Percentiles rank a stretch among this genome's conserved stretches.
Evolutionary conservation across 73 alveolate genomes (phyloP).

Genomic region (Tetrahymena elliotti): DNA sequence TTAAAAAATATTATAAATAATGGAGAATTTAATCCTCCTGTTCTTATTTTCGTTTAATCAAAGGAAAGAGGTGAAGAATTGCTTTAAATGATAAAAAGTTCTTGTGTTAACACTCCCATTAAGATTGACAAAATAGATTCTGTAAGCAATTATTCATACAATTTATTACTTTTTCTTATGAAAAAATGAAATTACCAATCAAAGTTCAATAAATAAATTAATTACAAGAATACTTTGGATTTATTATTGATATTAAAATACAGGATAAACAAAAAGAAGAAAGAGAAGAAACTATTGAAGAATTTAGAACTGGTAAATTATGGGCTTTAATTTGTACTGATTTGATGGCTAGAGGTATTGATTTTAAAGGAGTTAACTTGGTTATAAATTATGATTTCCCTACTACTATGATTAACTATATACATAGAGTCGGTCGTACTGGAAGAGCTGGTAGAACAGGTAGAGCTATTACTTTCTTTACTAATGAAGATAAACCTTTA

Average conservation of each 20-base stretch:
- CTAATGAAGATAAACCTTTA: slow-evolving; percentile 76
- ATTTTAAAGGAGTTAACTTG: slow-evolving; percentile 61
- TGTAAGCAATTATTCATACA: not conserved
- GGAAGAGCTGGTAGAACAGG: slow-evolving; percentile 80
- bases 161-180: not conserved
- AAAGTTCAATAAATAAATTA: too few relatives aligned
- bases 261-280: slow-evolving; percentile 10
- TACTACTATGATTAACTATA: slow-evolving; percentile 72
- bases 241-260: not conserved
- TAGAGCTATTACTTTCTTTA: slow-evolving; percentile 77
- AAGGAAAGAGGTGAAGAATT: slow-evolving; percentile 61
- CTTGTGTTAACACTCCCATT: not conserved
- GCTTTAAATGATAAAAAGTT: slow-evolving; percentile 11
- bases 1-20: slow-evolving; percentile 45
- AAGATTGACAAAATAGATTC: slow-evolving; percentile 29
- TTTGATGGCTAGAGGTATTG: slow-evolving; percentile 86
- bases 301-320: slow-evolving; percentile 36
- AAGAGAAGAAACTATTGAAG: slow-evolving; percentile 19
- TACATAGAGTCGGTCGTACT: slow-evolving; percentile 79
- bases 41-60: slow-evolving; percentile 91
- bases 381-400: slow-evolving; percentile 91
- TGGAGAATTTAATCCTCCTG: slow-evolving; percentile 89
- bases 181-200: too few relatives aligned
- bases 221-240: too few relatives aligned
- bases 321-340: slow-evolving; percentile 94